phyloP scores from a whole-genome alignment of 2,329 filamentous ascomycete genomes.

The Pyricularia pennisetigena region DNA sequence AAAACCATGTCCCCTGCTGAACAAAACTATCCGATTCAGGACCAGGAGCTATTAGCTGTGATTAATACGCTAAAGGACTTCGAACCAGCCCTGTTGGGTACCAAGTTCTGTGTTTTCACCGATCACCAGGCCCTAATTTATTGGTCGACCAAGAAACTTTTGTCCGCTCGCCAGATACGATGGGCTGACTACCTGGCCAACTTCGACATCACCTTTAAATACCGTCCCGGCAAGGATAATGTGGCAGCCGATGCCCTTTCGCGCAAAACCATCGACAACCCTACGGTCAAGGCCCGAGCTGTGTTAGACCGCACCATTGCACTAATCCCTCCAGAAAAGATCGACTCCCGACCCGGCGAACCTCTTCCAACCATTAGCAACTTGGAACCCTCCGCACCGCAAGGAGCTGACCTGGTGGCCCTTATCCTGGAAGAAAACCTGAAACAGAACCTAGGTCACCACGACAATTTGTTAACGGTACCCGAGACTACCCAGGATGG shows the following conservation, averaged over 20 bases:
- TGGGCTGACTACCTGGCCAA: too few species aligned
- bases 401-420: not conserved
- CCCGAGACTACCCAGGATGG: too few species aligned
- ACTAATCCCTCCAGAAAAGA: not conserved
- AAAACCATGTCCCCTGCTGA: not conserved
- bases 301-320: not conserved
- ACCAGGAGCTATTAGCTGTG: not conserved
- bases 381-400: not conserved
- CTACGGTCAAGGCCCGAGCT: not conserved
- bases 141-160: too few species aligned
- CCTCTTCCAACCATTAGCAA: not conserved
- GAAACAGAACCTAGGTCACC: not conserved
- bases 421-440: not conserved
- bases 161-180: too few species aligned
- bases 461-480: too few species aligned
- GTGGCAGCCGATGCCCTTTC: not conserved
- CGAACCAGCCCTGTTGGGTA: not conserved
- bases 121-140: too few species aligned
- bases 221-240: not conserved
- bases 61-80: not conserved
- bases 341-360: not conserved
- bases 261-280: not conserved
- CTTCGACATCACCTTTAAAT: too few species aligned
- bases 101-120: too few species aligned
- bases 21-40: not conserved